Conservation (phyloP, 306 rosid species). For the Hippophae rhamnoides region DNA sequence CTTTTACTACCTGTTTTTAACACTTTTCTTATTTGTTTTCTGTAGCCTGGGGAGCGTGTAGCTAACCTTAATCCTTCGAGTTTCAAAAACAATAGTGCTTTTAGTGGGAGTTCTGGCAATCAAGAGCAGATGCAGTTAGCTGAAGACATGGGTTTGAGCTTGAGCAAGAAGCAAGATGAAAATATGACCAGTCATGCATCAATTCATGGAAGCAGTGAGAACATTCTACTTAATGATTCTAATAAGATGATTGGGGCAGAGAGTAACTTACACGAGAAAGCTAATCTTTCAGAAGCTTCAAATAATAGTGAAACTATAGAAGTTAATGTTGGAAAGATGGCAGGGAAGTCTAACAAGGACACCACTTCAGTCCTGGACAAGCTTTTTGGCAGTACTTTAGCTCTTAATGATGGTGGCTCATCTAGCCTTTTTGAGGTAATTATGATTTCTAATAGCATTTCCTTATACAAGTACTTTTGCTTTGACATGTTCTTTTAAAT, state of each 20-base stretch:
- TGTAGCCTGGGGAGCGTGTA: slow-evolving; percentile 51
- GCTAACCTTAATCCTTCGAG: slow-evolving; percentile 25
- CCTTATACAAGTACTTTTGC: neutral
- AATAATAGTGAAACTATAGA: slow-evolving; percentile 36
- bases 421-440: slow-evolving; percentile 54
- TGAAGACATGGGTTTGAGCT: slow-evolving; percentile 29
- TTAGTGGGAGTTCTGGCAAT: slow-evolving; percentile 31
- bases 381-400: slow-evolving; percentile 52
- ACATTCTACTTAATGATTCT: slow-evolving; percentile 36
- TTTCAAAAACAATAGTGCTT: slow-evolving; percentile 32
- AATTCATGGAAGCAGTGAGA: slow-evolving; percentile 31
- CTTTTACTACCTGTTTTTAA: slow-evolving; percentile 9
- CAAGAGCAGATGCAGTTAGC: slow-evolving; percentile 33
- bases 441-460: slow-evolving; percentile 12
- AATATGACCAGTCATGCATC: slow-evolving; percentile 32
- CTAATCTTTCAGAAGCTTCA: slow-evolving; percentile 46
- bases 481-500: neutral
- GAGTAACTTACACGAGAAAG: slow-evolving; percentile 32
- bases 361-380: slow-evolving; percentile 57
- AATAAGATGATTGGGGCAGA: slow-evolving; percentile 29
- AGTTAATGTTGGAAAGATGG: slow-evolving; percentile 41
- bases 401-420: slow-evolving; percentile 35
- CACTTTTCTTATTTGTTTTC: slow-evolving; percentile 20
- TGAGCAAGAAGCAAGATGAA: slow-evolving; percentile 35
- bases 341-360: slow-evolving; percentile 31